phyloP scores from a whole-genome alignment of 495 filamentous ascomycete species.

The Aspergillus diversus region DNA sequence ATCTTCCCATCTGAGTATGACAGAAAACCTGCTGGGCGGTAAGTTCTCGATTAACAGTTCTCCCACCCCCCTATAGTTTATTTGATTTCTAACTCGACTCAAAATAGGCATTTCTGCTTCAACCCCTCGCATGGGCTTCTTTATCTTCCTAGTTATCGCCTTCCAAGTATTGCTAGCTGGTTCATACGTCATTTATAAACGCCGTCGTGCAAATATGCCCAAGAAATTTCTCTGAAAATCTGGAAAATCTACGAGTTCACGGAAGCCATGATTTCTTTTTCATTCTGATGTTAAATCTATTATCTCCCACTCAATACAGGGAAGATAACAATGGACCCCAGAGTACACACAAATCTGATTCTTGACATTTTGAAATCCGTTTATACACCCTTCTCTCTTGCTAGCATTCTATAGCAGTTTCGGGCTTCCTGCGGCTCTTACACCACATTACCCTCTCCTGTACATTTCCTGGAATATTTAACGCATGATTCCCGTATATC shows the following conservation, averaged over 20 bases:
- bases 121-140: conserved; percentile 68
- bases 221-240: conserved; percentile 85
- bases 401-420: neutral
- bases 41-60: conserved; percentile 19
- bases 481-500: too few relatives aligned
- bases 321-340: too few relatives aligned
- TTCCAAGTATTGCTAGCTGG: conserved; percentile 72
- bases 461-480: neutral
- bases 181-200: conserved; percentile 81
- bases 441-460: neutral
- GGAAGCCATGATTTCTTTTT: conserved; percentile 4
- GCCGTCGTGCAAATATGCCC: conserved; percentile 69
- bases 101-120: conserved; percentile 59
- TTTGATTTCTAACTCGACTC: neutral
- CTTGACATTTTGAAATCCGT: too few relatives aligned
- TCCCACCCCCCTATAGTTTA: neutral
- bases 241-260: neutral
- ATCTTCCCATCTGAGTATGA: conserved; percentile 70
- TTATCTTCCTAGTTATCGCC: conserved; percentile 74
- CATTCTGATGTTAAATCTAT: neutral
- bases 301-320: neutral
- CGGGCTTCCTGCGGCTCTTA: neutral
- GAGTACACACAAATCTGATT: too few relatives aligned
- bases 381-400: neutral
- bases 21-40: conserved; percentile 52